Evolutionary conservation across 78 protist species (phyloP).

Genomic region (Acrasis kona): DNA sequence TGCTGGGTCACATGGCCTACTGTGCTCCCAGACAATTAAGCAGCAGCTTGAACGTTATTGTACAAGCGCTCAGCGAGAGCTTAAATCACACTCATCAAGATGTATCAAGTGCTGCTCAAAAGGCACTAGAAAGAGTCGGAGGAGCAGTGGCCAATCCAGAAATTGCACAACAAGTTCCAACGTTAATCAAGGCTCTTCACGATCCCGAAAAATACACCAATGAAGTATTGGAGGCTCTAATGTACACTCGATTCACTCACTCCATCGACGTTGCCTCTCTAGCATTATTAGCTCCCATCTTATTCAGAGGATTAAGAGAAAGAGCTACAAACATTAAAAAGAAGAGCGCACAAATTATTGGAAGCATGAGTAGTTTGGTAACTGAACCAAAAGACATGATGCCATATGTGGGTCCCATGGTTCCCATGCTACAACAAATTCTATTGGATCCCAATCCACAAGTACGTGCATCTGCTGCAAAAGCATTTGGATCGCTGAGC

Average conservation of each 20-base stretch:
- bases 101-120: constrained; percentile 67
- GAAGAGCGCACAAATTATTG: constrained; percentile 60
- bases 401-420: constrained; percentile 56
- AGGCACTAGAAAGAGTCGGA: constrained; percentile 81
- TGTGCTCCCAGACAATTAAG: constrained; percentile 86
- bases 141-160: constrained; percentile 88
- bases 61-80: constrained; percentile 64
- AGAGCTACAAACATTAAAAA: constrained; percentile 50
- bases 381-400: constrained; percentile 57
- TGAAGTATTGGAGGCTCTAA: constrained; percentile 55
- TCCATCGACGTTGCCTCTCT: constrained; percentile 91
- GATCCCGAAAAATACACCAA: constrained; percentile 57
- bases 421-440: constrained; percentile 51
- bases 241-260: constrained; percentile 69
- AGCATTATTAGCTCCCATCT: constrained; percentile 83
- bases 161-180: constrained; percentile 53
- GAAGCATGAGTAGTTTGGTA: constrained; percentile 42
- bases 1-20: constrained; percentile 86
- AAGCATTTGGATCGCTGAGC: constrained; percentile 56
- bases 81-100: constrained; percentile 71
- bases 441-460: constrained; percentile 80
- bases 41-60: constrained; percentile 71
- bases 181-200: constrained; percentile 61
- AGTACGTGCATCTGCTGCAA: constrained; percentile 47
- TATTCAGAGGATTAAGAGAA: constrained; percentile 71